Base-by-base conservation (phyloP, 768 basidiomycete species). In the Lyophyllum decastes region DNA sequence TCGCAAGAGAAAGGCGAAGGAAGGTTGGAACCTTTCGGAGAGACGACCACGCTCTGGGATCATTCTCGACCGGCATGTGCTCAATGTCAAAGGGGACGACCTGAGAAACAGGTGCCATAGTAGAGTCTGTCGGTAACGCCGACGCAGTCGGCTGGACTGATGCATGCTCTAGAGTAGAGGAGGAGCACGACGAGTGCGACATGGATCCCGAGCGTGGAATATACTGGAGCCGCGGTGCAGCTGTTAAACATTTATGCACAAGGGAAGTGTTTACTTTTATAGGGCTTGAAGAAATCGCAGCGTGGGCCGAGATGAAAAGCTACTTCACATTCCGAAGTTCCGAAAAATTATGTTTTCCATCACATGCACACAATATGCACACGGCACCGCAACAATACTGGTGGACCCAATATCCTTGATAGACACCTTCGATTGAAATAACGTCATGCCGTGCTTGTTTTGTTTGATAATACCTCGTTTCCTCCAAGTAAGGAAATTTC, bases 1-100 rank as follows among this genome's bases (percentile, higher is more conserved):
- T 34, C 11, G 49, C 12, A 49, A 34, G 47, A 44, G 10, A 49
- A 27, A 14, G 27, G 44, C 44, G 44, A 50, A 4, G 24, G 24
- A 21, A 30, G 30, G 45, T 30, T 59, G 38, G 27, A 50, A 82
- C 87, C 78, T 89, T 89, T 62, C 82, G 78, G 33, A 77, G 50
- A 26, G 61, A 56, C 8, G 82, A 80, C 87, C 87, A 89, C 57
- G 72, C 65, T 49, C 85, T 79, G 12, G 87, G 88, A 68, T 89
- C 87, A 59, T 89, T 79, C 16, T 72, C 63, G 16, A 89, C 86
- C 5, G 78, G 73, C 49, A 76, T 71, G 65, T 82, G 82, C 61
- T 84, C 82, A 48, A 84, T 82, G 62, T 84, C 82, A 16, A 59
- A 35, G 19, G 35, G 57, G 34, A 49, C 27, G 19, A 46, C 45